Evolutionary conservation across 2,329 filamentous ascomycete genomes (phyloP).

Genomic region (Xylariaceae sp.): DNA sequence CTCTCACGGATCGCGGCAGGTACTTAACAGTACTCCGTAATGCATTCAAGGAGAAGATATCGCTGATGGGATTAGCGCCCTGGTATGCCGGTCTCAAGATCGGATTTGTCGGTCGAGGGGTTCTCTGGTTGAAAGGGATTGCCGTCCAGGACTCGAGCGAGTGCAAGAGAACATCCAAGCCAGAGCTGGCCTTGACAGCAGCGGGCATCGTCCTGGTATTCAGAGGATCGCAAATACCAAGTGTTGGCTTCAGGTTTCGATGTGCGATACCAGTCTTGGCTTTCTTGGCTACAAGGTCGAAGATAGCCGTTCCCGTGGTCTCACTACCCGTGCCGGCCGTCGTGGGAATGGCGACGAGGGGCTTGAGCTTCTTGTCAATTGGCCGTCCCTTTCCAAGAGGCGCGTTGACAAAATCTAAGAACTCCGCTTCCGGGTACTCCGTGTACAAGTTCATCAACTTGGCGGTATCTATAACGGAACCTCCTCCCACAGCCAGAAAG

Average conservation of each 20-base stretch:
- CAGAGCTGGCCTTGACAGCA: conserved; percentile 85
- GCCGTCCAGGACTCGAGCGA: conserved; percentile 95
- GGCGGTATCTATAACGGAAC: conserved; percentile 95
- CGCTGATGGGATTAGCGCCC: conserved; percentile 93
- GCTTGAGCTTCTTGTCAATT: conserved; percentile 64
- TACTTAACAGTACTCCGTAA: conserved; percentile 84
- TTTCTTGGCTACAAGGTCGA: conserved; percentile 82
- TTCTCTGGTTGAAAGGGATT: conserved; percentile 85
- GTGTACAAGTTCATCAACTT: conserved; percentile 98
- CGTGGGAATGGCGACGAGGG: conserved; percentile 77
- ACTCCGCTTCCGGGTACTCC: conserved; percentile 83
- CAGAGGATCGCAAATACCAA: conserved; percentile 78
- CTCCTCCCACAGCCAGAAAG: conserved; percentile 86
- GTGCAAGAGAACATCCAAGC: conserved; percentile 92
- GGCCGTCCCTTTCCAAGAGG: conserved; percentile 80
- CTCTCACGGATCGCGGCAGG: conserved; percentile 76
- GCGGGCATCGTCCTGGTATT: conserved; percentile 96
- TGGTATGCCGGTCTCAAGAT: conserved; percentile 91
- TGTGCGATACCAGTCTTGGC: conserved; percentile 97
- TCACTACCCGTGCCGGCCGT: conserved; percentile 86
- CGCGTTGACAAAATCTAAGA: conserved; percentile 96
- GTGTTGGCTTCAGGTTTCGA: conserved; percentile 87
- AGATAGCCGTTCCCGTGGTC: conserved; percentile 96
- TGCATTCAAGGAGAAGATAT: conserved; percentile 90
- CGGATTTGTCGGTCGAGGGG: conserved; percentile 79